These are phyloP conservation scores for Fusarium denticulatum DNA, from an alignment of 2,329 filamentous ascomycete species.

Conservation along the genomic window DNA sequence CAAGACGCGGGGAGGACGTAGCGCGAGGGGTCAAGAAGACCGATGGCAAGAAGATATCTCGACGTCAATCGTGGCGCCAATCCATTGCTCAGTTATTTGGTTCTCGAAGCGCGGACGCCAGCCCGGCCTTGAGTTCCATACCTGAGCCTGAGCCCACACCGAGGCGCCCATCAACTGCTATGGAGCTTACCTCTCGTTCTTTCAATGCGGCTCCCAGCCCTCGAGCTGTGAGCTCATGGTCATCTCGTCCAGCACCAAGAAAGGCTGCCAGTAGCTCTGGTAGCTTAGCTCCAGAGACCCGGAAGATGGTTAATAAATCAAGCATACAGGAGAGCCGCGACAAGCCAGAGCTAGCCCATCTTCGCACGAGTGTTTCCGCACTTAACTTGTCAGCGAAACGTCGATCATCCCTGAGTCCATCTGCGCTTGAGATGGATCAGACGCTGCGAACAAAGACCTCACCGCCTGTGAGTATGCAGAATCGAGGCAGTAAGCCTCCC, in stretches of 20 bases:
- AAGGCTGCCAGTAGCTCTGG: slow-evolving; percentile 9
- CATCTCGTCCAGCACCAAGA: not conserved
- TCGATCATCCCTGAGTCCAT: slow-evolving; percentile 5
- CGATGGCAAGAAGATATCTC: slow-evolving; percentile 16
- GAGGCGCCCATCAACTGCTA: slow-evolving; percentile 18
- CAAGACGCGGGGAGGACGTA: slow-evolving; percentile 10
- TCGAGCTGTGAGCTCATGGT: not conserved
- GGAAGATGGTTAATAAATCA: not conserved
- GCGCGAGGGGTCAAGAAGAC: not conserved
- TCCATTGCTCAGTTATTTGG: slow-evolving; percentile 32
- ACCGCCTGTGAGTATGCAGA: slow-evolving; percentile 57
- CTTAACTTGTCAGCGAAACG: slow-evolving; percentile 41
- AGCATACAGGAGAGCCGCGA: slow-evolving; percentile 3
- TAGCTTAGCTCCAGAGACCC: slow-evolving; percentile 7
- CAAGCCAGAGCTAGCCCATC: slow-evolving; percentile 26
- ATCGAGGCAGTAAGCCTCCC: slow-evolving; percentile 47
- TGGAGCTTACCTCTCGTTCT: slow-evolving; percentile 1
- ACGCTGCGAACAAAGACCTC: slow-evolving; percentile 48
- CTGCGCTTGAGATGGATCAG: slow-evolving; percentile 23
- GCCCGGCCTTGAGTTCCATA: not conserved
- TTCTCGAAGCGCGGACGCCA: slow-evolving; percentile 21
- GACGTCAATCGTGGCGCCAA: slow-evolving; percentile 31
- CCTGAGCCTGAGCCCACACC: not conserved
- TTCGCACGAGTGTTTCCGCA: slow-evolving; percentile 36
- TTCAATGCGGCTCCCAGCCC: not conserved